Base-by-base conservation (phyloP, 345 rosid species). In the Heritiera fomes region DNA sequence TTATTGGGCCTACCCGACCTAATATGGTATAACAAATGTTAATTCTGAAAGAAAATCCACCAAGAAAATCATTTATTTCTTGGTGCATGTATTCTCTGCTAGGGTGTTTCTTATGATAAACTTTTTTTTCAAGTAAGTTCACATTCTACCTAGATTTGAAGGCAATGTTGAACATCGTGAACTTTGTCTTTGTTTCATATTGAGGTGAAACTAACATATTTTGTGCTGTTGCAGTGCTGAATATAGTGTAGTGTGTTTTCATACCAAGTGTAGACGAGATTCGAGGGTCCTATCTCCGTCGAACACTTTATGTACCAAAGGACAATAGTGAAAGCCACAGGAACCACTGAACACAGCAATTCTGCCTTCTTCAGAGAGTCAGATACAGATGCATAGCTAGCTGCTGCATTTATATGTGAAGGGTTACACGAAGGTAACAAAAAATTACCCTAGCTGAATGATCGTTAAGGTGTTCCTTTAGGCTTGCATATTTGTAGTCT, bases 281-380 rank as follows among this genome's bases (percentile, higher is more conserved):
- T 41, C 18, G 46, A 45, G 10, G 30, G 52, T 14, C 8, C 50
- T 18, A 67, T 67, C 50, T 67, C 3, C 15, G 43, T 67, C 71
- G 43, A 67, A 17, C 72, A 43, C 52, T 67, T 67, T 10, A 67
- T n/a, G 72, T 67, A 67, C 71, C 15, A 8, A 34, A 10, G 50
- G 30, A 20, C 30, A 65, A 65, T 40, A 13, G 23, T 4, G 49
- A 43, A 43, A 40, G 5, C 47, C 72, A 23, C 1, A 60, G 34
- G 38, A 32, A 23, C 63, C 32, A 43, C 71, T 1, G 17, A 64
- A 32, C 34, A 67, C 32, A 43, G 32, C 46, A 64, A 34, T 15
- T 64, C 69, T 67, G 9, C 1, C 32, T 67, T n/a, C 32, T 18
- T 67, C 72, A 20, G 72, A 41, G 49, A 66, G 71, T 66, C 50